phyloP scores from a whole-genome alignment of 371 early-diverging fungal species.

The Mucor sp. region DNA sequence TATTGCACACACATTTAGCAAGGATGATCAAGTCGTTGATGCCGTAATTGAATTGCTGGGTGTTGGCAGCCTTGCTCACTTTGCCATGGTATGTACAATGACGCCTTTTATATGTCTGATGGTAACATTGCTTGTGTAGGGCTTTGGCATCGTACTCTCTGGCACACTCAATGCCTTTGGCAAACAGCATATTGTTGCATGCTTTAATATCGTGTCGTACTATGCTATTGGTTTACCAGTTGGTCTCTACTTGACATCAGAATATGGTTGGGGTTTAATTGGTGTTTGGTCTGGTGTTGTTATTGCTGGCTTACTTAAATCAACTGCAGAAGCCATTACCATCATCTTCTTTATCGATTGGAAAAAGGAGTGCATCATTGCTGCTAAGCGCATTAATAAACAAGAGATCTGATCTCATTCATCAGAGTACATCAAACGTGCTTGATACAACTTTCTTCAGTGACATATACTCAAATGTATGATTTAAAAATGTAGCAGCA shows the following conservation, averaged over 20 bases:
- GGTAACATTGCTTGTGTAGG: constrained; percentile 16
- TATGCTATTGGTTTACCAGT: constrained; percentile 41
- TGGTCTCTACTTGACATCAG: constrained; percentile 37
- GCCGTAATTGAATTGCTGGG: constrained; percentile 60
- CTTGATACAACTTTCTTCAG: too few relatives aligned
- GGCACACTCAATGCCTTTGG: constrained; percentile 42
- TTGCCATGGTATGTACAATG: constrained; percentile 41
- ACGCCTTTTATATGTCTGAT: neutral
- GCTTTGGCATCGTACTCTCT: constrained; percentile 36
- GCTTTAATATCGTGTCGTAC: constrained; percentile 36
- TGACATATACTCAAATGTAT: too few relatives aligned
- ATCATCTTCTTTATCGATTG: constrained; percentile 28
- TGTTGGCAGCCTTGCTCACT: constrained; percentile 76
- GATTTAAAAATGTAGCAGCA: too few relatives aligned
- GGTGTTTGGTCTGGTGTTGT: constrained; percentile 47
- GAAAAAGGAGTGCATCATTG: constrained; percentile 30
- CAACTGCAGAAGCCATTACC: constrained; percentile 21
- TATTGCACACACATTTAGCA: constrained; percentile 45
- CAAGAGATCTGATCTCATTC: constrained; percentile 22
- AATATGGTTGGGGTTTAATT: constrained; percentile 30
- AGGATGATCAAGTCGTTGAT: constrained; percentile 50
- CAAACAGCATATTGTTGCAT: constrained; percentile 39
- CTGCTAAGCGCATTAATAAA: constrained; percentile 20
- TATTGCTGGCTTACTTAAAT: constrained; percentile 37
- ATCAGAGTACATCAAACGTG: neutral